Base-by-base conservation (phyloP, 2,329 filamentous ascomycete species). In the Escovopsis sp. region DNA sequence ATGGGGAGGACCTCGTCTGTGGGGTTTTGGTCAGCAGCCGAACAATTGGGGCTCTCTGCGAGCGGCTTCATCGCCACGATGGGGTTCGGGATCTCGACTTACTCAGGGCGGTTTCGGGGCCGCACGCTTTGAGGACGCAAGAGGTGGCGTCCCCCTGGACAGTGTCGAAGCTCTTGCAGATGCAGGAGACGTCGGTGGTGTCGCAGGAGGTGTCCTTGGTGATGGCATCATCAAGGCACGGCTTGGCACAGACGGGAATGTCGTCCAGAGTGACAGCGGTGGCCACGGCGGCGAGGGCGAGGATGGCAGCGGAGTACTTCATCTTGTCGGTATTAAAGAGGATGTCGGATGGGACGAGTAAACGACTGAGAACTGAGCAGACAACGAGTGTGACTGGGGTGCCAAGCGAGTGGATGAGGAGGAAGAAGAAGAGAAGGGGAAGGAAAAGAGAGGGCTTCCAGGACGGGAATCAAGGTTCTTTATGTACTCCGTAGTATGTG, bases 1-100 rank as follows among this genome's bases (percentile, higher is more conserved):
- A 57, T 57, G 38, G 59, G 57, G 32, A 61, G 48, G 31, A 62
- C 58, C 43, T 60, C 42, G 45, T 47, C 60, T 63, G 34, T n/a
- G n/a, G n/a, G n/a, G n/a, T n/a, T n/a, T n/a, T n/a, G n/a, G n/a
- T n/a, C n/a, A n/a, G n/a, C n/a, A n/a, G n/a, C n/a, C n/a, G n/a
- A n/a, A n/a, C n/a, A n/a, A n/a, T n/a, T n/a, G n/a, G n/a, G n/a
- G n/a, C n/a, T n/a, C n/a, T n/a, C n/a, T n/a, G n/a, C n/a, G n/a
- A n/a, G n/a, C n/a, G n/a, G n/a, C n/a, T n/a, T n/a, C n/a, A n/a
- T n/a, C n/a, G 27, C 27, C 27, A 28, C 15, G 13, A 28, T n/a
- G 27, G 15, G 5, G 9, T 15, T 12, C 14, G 7, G 18, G 16
- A 27, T 17, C 18, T 33, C 14, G 23, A 58, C 59, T 33, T 55